phyloP scores from a whole-genome alignment of 352 stramenopile species.

The Phytophthora syringae region DNA sequence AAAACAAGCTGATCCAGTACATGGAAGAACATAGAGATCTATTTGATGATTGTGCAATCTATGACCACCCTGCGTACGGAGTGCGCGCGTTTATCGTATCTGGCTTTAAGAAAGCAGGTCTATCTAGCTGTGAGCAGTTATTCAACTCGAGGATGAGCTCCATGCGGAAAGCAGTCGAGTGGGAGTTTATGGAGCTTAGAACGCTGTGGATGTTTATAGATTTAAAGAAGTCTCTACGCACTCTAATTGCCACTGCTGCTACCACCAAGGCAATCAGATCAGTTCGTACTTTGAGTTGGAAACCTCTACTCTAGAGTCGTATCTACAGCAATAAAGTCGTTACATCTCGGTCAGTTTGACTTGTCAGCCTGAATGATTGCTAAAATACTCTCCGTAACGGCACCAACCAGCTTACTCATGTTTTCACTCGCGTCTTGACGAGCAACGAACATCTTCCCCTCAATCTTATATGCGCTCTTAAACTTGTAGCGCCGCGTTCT shows the following conservation, averaged over 20 bases:
- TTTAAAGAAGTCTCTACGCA: constrained; percentile 2
- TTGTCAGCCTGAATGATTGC: neutral
- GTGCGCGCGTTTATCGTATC: neutral
- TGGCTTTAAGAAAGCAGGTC: no score
- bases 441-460: neutral
- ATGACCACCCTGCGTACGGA: constrained; percentile 1
- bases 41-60: constrained; percentile 5
- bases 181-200: constrained; percentile 6
- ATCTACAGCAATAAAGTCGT: constrained; percentile 12
- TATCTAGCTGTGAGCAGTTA: no score
- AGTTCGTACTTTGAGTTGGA: neutral
- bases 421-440: neutral
- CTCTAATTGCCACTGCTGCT: constrained; percentile 8
- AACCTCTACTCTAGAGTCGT: constrained; percentile 9
- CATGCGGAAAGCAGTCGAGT: neutral
- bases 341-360: neutral
- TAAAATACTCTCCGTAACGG: constrained; percentile 1
- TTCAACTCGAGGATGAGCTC: no score
- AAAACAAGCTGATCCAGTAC: constrained; percentile 4
- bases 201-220: constrained; percentile 9
- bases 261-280: constrained; percentile 6
- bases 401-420: constrained; percentile 4
- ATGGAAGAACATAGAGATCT: neutral
- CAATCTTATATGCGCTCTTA: constrained; percentile 1
- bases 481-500: neutral